These are phyloP conservation scores for Cymbopogon flexuosus DNA, from an alignment of 202 grass and related monocot species.

Conservation along the genomic window DNA sequence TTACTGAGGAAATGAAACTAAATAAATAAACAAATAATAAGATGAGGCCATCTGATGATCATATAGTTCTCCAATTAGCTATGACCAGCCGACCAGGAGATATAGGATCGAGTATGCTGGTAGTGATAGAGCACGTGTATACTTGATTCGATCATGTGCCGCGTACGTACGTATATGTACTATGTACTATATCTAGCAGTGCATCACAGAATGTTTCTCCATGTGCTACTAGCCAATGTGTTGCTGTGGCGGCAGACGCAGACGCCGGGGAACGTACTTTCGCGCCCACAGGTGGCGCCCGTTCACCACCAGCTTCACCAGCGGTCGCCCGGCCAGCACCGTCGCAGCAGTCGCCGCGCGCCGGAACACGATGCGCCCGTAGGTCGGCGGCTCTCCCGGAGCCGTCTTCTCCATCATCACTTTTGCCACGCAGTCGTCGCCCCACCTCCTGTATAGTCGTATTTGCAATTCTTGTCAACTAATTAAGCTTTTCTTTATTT, in stretches of 20 bases:
- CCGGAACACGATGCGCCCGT: slow-evolving; percentile 47
- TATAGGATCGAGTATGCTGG: too few species aligned
- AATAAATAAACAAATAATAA: too few species aligned
- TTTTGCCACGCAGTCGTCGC: slow-evolving; percentile 42
- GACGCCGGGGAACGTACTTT: slow-evolving; percentile 41
- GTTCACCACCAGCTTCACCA: slow-evolving; percentile 60
- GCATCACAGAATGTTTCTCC: neutral
- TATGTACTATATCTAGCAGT: too few species aligned
- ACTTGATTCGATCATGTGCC: too few species aligned
- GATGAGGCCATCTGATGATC: too few species aligned
- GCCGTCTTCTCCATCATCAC: slow-evolving; percentile 54
- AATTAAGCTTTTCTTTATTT: too few species aligned
- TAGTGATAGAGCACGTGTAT: too few species aligned
- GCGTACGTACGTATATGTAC: too few species aligned
- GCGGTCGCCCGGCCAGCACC: slow-evolving; percentile 39
- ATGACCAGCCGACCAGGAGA: too few species aligned
- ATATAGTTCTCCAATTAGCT: too few species aligned
- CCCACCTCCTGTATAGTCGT: slow-evolving; percentile 42
- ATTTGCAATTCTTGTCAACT: too few species aligned
- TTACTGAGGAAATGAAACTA: neutral
- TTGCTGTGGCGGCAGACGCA: neutral
- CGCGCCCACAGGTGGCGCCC: slow-evolving; percentile 63
- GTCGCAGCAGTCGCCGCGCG: slow-evolving; percentile 6
- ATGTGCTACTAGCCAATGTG: neutral
- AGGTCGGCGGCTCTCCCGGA: slow-evolving; percentile 25